Percentiles rank a stretch among this genome's conserved stretches.
These are phyloP conservation scores for Metroxylon sagu DNA, from an alignment of 176 grass and related monocot genomes.

Conservation along the genomic window DNA sequence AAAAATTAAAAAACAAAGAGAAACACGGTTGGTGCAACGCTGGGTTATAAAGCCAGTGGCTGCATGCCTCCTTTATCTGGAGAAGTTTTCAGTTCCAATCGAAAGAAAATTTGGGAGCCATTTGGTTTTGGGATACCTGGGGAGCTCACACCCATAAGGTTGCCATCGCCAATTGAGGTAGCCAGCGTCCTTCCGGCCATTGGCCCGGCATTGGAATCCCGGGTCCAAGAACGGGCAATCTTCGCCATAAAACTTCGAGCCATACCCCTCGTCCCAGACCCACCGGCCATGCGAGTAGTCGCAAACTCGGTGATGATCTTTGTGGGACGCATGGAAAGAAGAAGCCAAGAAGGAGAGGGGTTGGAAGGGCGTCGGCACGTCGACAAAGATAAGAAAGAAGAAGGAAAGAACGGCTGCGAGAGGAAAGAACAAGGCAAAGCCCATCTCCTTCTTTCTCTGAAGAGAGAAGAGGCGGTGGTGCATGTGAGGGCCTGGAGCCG, in stretches of 20 bases:
- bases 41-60: no score
- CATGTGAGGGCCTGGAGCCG: no score
- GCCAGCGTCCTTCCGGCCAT: constrained; percentile 6
- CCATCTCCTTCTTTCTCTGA: not conserved
- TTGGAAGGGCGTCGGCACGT: constrained; percentile 22
- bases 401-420: not conserved
- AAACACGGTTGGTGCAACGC: no score
- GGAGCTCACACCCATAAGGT: constrained; percentile 10
- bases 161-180: constrained; percentile 20
- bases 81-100: no score
- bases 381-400: constrained; percentile 19
- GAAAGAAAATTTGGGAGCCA: no score
- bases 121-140: not conserved
- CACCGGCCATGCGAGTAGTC: constrained; percentile 10
- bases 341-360: constrained; percentile 11
- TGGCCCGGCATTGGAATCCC: constrained; percentile 2
- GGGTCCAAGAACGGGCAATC: constrained; percentile 20
- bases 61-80: no score
- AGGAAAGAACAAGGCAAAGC: not conserved
- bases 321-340: no score
- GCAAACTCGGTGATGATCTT: not conserved
- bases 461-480: no score
- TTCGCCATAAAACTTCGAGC: not conserved
- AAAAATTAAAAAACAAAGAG: no score
- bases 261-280: constrained; percentile 1